Base-by-base conservation (phyloP, 371 early-diverging fungal genomes). In the Apophysomyces variabilis region DNA sequence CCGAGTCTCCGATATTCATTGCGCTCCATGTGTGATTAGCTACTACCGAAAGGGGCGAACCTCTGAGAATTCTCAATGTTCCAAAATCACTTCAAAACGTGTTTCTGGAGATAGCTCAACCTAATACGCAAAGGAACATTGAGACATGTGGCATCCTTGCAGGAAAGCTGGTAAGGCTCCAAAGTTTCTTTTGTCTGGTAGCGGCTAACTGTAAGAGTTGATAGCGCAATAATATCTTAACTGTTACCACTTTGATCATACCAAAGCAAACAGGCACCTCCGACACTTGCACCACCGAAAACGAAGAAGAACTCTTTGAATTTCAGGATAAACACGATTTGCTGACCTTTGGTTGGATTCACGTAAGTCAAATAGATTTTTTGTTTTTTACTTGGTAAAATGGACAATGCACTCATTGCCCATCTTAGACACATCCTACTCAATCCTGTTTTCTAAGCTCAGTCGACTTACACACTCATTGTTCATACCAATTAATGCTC, bases 361-460 rank as follows among this genome's bases (percentile, higher is more conserved):
- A 95, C 76, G 91, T 89, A 84, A 73, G 78, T 71, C 57, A 56
- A 18, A 16, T 65, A 44, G 14, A 9, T 26, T 26, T 26, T 26
- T 26, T 26, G 1, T 26, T 26, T 26, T 26, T 26, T 26, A 58
- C 6, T 12, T 18, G 35, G 39, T 39, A 18, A 39, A 7, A 38
- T 37, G 2, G 18, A 44, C 32, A n/a, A 43, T 32, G 44, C 18
- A 43, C 35, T 32, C 43, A 36, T 41, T 36, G 59, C 3, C 64
- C 3, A 21, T 67, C 36, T 26, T 81, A 91, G 86, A 96, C 96
- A 7, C 96, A 96, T 76, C 97, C 96, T 13, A 89, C 93, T 6
- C 96, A 96, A 78, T 90, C 94, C 0, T 96, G 97, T 69, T 96
- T 96, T 70, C 83, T 96, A 86, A 91, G 92, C 69, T 94, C 95